These are phyloP conservation scores for Camptophora hylomeconis DNA, from an alignment of 2,329 filamentous ascomycete genomes.

Conservation along the genomic window DNA sequence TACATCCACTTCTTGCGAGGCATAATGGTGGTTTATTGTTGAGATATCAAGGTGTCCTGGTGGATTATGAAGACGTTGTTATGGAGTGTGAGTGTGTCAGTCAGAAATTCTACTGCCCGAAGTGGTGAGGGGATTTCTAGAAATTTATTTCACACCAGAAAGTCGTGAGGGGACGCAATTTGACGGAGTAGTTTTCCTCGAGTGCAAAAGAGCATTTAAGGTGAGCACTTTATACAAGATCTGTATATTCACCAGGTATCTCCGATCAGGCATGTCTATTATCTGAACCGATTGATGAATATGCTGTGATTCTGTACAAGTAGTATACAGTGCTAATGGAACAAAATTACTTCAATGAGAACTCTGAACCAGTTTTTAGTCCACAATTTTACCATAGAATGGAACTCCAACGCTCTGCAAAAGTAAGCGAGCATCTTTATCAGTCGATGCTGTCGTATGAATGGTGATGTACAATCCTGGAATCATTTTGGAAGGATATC, in stretches of 20 bases:
- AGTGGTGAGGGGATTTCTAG: background rate
- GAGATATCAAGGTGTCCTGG: constrained; percentile 1
- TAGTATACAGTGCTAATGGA: too few species aligned
- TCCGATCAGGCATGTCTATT: too few species aligned
- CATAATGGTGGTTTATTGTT: constrained; percentile 9
- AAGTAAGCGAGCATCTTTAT: constrained; percentile 71
- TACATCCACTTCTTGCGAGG: constrained; percentile 64
- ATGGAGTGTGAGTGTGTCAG: background rate
- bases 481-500: constrained; percentile 60
- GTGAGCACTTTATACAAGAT: too few species aligned
- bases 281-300: too few species aligned
- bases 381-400: constrained; percentile 62
- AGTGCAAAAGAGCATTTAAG: too few species aligned
- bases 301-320: too few species aligned
- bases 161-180: too few species aligned
- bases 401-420: constrained; percentile 61
- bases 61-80: too few species aligned
- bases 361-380: constrained; percentile 24
- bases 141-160: too few species aligned
- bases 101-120: background rate
- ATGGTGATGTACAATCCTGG: constrained; percentile 74
- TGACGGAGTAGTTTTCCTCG: too few species aligned
- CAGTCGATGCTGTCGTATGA: constrained; percentile 71
- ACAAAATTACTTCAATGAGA: too few species aligned
- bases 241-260: too few species aligned